A percentile compares a stretch with the other conserved stretches of the same genome.
These are phyloP conservation scores for Dactylellina sp. DNA, from an alignment of 2,329 filamentous ascomycete genomes.

Conservation along the genomic window DNA sequence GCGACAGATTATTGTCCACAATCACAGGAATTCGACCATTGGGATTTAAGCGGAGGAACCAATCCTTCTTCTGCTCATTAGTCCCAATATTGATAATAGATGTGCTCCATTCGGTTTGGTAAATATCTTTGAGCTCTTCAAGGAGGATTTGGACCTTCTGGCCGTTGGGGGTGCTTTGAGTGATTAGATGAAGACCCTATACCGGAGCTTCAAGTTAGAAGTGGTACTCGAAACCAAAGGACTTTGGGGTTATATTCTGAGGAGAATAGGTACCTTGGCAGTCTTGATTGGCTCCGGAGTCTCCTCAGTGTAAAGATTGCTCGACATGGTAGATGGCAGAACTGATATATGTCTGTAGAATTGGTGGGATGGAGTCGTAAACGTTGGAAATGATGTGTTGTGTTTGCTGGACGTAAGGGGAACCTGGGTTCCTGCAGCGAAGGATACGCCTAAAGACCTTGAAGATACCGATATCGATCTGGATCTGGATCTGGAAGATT, in stretches of 20 bases:
- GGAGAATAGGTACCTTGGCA: constrained; percentile 64
- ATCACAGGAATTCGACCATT: constrained; percentile 68
- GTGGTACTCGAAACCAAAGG: too few species aligned
- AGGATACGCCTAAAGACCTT: too few species aligned
- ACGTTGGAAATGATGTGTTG: constrained; percentile 10
- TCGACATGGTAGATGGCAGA: constrained; percentile 62
- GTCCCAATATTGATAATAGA: constrained; percentile 68
- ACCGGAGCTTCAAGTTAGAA: neutral
- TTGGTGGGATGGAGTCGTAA: neutral
- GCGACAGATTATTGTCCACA: constrained; percentile 67
- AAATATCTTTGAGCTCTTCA: constrained; percentile 69
- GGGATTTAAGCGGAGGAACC: constrained; percentile 67
- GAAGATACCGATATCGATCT: too few species aligned
- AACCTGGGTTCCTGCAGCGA: too few species aligned
- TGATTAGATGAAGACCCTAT: constrained; percentile 68
- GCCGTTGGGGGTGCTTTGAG: constrained; percentile 68
- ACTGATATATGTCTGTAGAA: neutral
- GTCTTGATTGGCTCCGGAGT: constrained; percentile 66
- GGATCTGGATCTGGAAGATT: neutral
- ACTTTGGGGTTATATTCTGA: too few species aligned
- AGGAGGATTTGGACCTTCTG: constrained; percentile 69
- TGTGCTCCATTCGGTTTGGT: constrained; percentile 67
- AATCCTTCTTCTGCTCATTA: constrained; percentile 71
- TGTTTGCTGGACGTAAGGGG: neutral
- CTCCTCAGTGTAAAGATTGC: constrained; percentile 65